Percentiles rank a stretch among this genome's conserved stretches.
Evolutionary conservation across 169 alveolate genomes (phyloP).

Genomic region (Plasmodium knowlesi): DNA sequence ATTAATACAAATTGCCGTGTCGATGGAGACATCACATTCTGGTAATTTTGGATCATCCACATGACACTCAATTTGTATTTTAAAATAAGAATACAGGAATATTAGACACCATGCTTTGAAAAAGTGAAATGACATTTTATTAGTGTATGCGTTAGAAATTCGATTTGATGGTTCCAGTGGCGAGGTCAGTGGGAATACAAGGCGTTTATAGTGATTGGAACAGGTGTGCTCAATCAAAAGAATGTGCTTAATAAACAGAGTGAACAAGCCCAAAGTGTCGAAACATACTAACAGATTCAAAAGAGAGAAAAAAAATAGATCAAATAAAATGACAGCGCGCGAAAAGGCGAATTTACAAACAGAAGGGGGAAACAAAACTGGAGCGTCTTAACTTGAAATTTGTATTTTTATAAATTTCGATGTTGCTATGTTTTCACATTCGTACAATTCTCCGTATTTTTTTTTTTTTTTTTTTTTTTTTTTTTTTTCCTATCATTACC

Average conservation of each 20-base stretch:
- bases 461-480: background rate
- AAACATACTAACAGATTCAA: background rate
- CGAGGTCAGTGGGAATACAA: background rate
- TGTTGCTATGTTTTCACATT: background rate
- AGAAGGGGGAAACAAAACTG: background rate
- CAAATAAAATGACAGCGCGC: background rate
- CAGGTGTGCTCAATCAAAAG: background rate
- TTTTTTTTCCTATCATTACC: background rate
- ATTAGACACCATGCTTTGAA: constrained; percentile 33
- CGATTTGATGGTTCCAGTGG: background rate
- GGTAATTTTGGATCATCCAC: constrained; percentile 37
- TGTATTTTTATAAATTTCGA: background rate
- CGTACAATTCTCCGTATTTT: background rate
- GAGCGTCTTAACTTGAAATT: background rate
- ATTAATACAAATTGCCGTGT: constrained; percentile 83
- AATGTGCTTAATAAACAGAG: background rate
- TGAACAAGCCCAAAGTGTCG: background rate
- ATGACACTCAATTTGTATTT: constrained; percentile 44
- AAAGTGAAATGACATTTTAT: constrained; percentile 41
- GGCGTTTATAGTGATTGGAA: background rate
- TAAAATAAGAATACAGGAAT: constrained; percentile 12
- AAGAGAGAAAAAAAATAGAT: background rate
- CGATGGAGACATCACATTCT: constrained; percentile 82
- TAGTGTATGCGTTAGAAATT: background rate
- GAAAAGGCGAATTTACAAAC: background rate